Base-by-base conservation (phyloP, 257 asterid species). In the Rauvolfia tetraphylla region DNA sequence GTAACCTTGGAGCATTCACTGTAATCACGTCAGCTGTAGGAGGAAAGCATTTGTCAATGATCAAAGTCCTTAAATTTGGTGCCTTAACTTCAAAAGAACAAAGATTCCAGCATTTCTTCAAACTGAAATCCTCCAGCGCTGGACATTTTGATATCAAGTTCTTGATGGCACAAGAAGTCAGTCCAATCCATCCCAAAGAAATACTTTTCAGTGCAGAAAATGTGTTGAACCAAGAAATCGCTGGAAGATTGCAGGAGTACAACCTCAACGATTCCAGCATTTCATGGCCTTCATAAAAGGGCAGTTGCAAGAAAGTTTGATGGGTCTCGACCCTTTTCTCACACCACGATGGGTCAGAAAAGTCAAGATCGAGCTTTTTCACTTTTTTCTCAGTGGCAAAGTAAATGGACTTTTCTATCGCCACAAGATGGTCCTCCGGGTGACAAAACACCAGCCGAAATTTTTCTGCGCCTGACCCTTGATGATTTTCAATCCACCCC, bases 141-240 rank as follows among this genome's bases (percentile, higher is more conserved):
- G 83, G 78, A 23, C 86, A 82, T 8, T 59, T 68, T 0, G 61
- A 11, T 1, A 82, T 13, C 33, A 82, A 67, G 25, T 5, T 25
- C 1, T 46, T 31, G 22, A 85, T 54, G 7, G 7, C 9, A 22
- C 6, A 0, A 3, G 78, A 10, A 4, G 48, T 33, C 5, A 81
- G 7, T 1, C 51, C 44, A 10, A 82, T 67, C 88, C 88, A 82
- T 18, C 62, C 84, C 69, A 85, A 25, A 74, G 65, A 39, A 38
- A 80, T 65, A 14, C n/a, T 15, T 57, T 72, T 81, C 25, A 84
- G 68, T 5, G 63, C 41, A 8, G 59, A 25, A 31, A 84, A 81
- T 0, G 22, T 38, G 29, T 13, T 27, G 38, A 53, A 74, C 4
- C 38, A 5, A 2, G 65, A 42, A 31, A 20, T 6, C 20, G 9